Conservation (phyloP, 768 basidiomycete genomes). For the Lentinula sp. region DNA sequence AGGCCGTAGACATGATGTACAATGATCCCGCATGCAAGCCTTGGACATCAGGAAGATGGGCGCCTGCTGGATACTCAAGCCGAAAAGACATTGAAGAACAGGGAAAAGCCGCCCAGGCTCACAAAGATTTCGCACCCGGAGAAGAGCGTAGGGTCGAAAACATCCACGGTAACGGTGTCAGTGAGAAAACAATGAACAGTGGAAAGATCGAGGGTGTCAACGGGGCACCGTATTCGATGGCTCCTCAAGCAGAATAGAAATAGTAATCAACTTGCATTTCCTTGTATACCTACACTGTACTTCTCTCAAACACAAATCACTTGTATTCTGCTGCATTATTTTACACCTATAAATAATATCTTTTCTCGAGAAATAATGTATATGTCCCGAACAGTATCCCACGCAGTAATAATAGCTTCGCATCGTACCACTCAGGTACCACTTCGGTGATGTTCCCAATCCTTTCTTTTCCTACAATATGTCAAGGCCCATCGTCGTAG, state of each 20-base stretch:
- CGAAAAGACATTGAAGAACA: slow-evolving; percentile 4
- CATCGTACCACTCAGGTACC: background rate
- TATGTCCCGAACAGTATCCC: too few relatives aligned
- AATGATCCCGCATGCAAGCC: slow-evolving; percentile 58
- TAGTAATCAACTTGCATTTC: background rate
- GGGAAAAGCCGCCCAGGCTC: background rate
- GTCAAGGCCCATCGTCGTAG: slow-evolving; percentile 47
- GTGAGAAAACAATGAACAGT: background rate
- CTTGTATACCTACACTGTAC: background rate
- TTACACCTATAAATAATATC: too few relatives aligned
- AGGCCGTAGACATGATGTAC: slow-evolving; percentile 67
- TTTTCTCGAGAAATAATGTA: too few relatives aligned
- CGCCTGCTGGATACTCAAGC: slow-evolving; percentile 44
- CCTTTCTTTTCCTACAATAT: slow-evolving; percentile 12
- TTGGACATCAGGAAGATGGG: slow-evolving; percentile 60
- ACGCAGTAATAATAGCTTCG: too few relatives aligned
- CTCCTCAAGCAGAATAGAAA: background rate
- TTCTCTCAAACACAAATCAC: too few relatives aligned
- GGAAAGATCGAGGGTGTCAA: background rate
- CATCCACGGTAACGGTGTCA: background rate
- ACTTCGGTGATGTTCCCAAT: background rate
- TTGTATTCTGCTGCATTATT: too few relatives aligned
- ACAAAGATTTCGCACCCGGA: background rate
- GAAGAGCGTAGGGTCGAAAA: background rate
- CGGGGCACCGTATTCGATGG: background rate